Percentiles rank a stretch among this genome's conserved stretches.
Evolutionary conservation across 306 rosid genomes (phyloP).

Genomic region (Lathyrus oleraceus): DNA sequence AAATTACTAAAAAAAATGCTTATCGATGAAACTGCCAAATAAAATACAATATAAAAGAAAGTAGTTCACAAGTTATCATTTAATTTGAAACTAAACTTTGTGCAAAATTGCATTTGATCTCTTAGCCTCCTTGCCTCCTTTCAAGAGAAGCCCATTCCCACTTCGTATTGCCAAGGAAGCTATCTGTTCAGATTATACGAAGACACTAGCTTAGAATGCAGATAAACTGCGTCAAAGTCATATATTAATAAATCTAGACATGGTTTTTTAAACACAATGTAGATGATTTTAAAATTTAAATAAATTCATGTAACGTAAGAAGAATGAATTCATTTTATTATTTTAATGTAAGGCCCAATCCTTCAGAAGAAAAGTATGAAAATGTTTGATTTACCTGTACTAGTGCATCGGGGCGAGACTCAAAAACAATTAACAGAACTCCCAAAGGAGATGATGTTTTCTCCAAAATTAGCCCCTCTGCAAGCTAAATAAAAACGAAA

Average conservation of each 20-base stretch:
- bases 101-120: slow-evolving; percentile 90
- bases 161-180: slow-evolving; percentile 95
- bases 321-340: background rate
- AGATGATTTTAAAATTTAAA: background rate
- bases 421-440: slow-evolving; percentile 88
- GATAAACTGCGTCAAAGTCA: slow-evolving; percentile 18
- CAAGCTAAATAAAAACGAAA: slow-evolving; percentile 59
- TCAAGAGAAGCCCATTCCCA: slow-evolving; percentile 95
- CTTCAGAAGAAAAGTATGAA: background rate
- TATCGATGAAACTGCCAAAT: slow-evolving; percentile 4
- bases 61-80: slow-evolving; percentile 27
- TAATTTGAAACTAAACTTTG: slow-evolving; percentile 56
- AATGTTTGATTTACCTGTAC: slow-evolving; percentile 67
- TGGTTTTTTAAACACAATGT: background rate
- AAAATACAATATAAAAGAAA: slow-evolving; percentile 10
- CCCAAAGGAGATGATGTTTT: slow-evolving; percentile 95
- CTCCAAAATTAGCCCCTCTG: slow-evolving; percentile 89
- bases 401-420: slow-evolving; percentile 97
- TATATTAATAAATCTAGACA: background rate
- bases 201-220: slow-evolving; percentile 34
- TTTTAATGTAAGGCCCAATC: no score
- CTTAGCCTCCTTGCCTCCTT: slow-evolving; percentile 99
- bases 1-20: slow-evolving; percentile 10
- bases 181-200: slow-evolving; percentile 59
- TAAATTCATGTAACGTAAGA: background rate